phyloP scores from a whole-genome alignment of 192 early-diverging fungal species.

The Linnemannia zychae region DNA sequence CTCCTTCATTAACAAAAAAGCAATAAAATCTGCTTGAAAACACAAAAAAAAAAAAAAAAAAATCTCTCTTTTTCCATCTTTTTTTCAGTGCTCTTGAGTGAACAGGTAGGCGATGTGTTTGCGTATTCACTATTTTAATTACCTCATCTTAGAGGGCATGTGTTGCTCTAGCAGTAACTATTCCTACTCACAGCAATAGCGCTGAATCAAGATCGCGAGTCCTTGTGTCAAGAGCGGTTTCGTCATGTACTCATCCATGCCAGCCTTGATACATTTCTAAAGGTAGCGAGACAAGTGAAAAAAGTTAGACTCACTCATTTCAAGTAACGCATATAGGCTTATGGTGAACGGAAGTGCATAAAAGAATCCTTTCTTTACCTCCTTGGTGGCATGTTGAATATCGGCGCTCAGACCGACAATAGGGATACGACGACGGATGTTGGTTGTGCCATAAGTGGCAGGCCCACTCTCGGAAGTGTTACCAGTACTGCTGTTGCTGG shows the following conservation, averaged over 20 bases:
- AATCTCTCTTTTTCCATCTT: no score
- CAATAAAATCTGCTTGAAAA: no score
- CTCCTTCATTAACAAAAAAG: neutral
- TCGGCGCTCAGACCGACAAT: slow-evolving; percentile 54
- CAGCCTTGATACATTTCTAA: slow-evolving; percentile 49
- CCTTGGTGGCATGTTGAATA: slow-evolving; percentile 47
- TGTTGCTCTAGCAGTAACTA: no score
- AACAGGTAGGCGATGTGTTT: no score
- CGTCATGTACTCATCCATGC: slow-evolving; percentile 58
- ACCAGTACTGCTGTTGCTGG: no score
- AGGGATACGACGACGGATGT: slow-evolving; percentile 24
- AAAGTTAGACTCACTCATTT: neutral
- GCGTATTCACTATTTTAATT: no score
- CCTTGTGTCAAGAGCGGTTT: slow-evolving; percentile 54
- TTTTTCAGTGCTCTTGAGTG: no score
- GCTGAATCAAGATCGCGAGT: slow-evolving; percentile 47
- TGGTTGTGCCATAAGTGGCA: neutral
- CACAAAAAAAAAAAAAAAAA: no score
- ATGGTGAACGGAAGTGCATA: no score
- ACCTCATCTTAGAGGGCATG: no score
- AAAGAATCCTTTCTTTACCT: slow-evolving; percentile 40
- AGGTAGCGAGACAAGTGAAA: neutral
- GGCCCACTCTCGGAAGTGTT: no score
- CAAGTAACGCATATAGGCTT: no score
- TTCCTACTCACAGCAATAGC: slow-evolving; percentile 27